phyloP scores from a whole-genome alignment of 441 rosid species.

The Viola pubescens region DNA sequence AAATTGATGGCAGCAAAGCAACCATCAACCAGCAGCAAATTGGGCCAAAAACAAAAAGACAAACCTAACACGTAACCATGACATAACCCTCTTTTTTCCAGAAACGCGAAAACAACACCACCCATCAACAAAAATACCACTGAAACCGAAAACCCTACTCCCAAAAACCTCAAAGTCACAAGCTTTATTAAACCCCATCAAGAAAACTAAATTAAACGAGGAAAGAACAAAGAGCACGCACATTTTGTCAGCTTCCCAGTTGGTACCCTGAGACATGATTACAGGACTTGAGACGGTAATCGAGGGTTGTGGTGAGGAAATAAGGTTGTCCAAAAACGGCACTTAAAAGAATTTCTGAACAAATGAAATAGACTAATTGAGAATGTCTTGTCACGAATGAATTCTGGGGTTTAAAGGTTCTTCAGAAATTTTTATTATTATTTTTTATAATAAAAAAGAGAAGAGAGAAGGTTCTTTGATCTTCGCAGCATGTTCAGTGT shows the following conservation, averaged over 20 bases:
- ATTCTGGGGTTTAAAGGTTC: not conserved
- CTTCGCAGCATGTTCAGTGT: not conserved
- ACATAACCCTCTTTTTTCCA: not conserved
- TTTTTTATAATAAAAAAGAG: not conserved
- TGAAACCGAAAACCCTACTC: conserved; percentile 1
- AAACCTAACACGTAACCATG: not conserved
- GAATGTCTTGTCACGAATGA: not conserved
- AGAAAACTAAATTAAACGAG: not conserved
- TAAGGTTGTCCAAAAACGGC: not conserved
- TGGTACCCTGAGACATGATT: conserved; percentile 27
- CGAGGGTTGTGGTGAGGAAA: not conserved
- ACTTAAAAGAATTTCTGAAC: not conserved
- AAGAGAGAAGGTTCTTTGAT: not conserved
- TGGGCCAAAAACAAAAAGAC: not conserved
- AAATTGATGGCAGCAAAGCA: too few relatives aligned
- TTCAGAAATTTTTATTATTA: not conserved
- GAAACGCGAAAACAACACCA: not conserved
- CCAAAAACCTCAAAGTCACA: not conserved
- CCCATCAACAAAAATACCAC: not conserved
- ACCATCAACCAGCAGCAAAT: too few relatives aligned
- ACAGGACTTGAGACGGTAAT: not conserved
- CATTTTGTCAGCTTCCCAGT: conserved; percentile 53
- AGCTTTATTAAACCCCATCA: conserved; percentile 6
- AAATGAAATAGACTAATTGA: not conserved
- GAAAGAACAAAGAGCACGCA: conserved; percentile 7